phyloP scores from a whole-genome alignment of 202 grass and related monocot species.

The Carex arenaria region DNA sequence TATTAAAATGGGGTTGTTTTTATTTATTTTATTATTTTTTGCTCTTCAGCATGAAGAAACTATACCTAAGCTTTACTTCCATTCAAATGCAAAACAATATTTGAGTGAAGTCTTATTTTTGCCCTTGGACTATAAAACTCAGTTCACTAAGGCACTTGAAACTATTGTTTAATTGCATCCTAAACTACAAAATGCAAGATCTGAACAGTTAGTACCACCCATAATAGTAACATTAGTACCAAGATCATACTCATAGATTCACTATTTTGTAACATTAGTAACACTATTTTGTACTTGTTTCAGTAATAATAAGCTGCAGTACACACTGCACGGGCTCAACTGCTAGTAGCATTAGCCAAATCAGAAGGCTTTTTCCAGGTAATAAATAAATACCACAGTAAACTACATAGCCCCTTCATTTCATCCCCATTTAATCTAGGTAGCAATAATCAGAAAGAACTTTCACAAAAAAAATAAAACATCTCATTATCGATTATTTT shows the following conservation, averaged over 20 bases:
- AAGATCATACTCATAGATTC: no score
- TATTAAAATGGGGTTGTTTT: not conserved
- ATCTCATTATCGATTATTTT: slow-evolving; percentile 13
- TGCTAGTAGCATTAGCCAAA: not conserved
- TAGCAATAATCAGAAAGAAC: not conserved
- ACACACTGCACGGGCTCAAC: not conserved
- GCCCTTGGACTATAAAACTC: not conserved
- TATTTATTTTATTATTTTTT: not conserved
- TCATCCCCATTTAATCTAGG: not conserved
- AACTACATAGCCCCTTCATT: not conserved
- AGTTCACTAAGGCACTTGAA: not conserved
- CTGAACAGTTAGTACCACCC: no score
- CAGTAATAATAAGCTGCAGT: not conserved
- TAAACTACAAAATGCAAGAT: not conserved
- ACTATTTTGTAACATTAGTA: no score
- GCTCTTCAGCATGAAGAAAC: not conserved
- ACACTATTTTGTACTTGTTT: no score
- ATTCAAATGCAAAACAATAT: not conserved
- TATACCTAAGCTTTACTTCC: not conserved
- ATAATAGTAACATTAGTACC: no score
- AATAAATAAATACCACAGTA: not conserved
- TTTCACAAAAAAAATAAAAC: not conserved
- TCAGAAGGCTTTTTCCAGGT: not conserved
- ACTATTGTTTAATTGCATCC: not conserved
- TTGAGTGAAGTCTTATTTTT: not conserved